Evolutionary conservation across 345 rosid genomes (phyloP).

Genomic region (Euphorbia peplus): DNA sequence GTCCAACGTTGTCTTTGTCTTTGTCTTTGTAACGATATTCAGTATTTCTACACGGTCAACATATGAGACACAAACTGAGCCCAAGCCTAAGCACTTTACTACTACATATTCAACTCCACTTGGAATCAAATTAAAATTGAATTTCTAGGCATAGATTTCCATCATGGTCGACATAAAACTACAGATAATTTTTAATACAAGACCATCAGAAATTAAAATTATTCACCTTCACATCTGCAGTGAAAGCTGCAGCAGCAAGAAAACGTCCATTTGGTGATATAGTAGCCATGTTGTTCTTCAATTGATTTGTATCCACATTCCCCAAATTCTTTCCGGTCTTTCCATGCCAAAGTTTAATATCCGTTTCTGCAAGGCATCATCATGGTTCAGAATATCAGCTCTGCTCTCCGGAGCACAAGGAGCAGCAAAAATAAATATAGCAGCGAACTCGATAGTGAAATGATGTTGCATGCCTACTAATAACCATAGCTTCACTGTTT

Average conservation of each 20-base stretch:
- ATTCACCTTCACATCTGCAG: constrained; percentile 95
- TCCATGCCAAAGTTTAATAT: constrained; percentile 92
- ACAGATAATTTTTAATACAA: not conserved
- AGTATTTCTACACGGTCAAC: not conserved
- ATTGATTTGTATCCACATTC: constrained; percentile 87
- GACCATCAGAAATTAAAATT: not conserved
- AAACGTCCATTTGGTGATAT: constrained; percentile 97
- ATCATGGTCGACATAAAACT: not conserved
- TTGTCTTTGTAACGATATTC: not conserved
- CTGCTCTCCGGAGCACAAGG: not conserved
- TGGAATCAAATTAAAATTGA: not conserved
- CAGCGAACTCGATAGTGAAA: not conserved
- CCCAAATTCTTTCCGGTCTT: constrained; percentile 81
- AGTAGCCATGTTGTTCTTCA: constrained; percentile 86
- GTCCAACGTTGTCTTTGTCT: not conserved
- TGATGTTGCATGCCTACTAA: not conserved
- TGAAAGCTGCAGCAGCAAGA: constrained; percentile 96
- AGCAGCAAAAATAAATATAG: not conserved
- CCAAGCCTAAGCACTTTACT: not conserved
- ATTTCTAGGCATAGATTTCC: not conserved
- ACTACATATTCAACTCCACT: not conserved
- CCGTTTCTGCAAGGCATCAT: constrained; percentile 61
- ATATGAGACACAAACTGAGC: not conserved
- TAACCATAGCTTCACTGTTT: not conserved
- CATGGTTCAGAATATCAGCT: constrained; percentile 6